These are phyloP conservation scores for Yamadazyma tumulicola DNA, from an alignment of 805 yeast species.

Conservation along the genomic window DNA sequence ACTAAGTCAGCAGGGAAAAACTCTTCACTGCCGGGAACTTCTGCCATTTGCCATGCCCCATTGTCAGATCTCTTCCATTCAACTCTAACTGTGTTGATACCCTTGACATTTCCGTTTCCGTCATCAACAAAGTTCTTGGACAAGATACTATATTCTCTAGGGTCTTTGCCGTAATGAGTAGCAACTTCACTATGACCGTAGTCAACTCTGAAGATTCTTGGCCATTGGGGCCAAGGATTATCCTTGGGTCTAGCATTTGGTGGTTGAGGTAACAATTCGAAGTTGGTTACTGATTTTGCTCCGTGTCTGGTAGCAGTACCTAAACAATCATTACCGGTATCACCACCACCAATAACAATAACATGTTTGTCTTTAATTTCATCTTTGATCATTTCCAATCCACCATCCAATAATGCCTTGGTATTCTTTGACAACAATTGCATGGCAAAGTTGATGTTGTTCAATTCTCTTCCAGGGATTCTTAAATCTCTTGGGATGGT, in stretches of 20 bases:
- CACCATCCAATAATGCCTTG: slow-evolving; percentile 77
- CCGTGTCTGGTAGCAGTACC: slow-evolving; percentile 98
- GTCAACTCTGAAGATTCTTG: slow-evolving; percentile 94
- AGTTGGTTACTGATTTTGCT: slow-evolving; percentile 89
- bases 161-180: slow-evolving; percentile 94
- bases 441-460: slow-evolving; percentile 94
- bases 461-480: slow-evolving; percentile 89
- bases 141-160: slow-evolving; percentile 92
- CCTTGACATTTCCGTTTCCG: slow-evolving; percentile 91
- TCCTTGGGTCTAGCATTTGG: slow-evolving; percentile 82
- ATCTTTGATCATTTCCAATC: slow-evolving; percentile 71
- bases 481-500: slow-evolving; percentile 94
- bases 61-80: slow-evolving; percentile 96
- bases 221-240: slow-evolving; percentile 99
- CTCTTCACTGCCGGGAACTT: slow-evolving; percentile 92
- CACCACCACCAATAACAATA: slow-evolving; percentile 99
- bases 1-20: slow-evolving; percentile 93
- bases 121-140: slow-evolving; percentile 96
- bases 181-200: slow-evolving; percentile 96
- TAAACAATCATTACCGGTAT: slow-evolving; percentile 97
- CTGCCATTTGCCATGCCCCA: slow-evolving; percentile 99
- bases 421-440: slow-evolving; percentile 82
- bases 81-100: slow-evolving; percentile 93
- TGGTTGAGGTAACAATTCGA: slow-evolving; percentile 92
- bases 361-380: slow-evolving; percentile 82